Evolutionary conservation across 164 flowering plant genomes (phyloP).

Genomic region (Vitis rotundifolia): DNA sequence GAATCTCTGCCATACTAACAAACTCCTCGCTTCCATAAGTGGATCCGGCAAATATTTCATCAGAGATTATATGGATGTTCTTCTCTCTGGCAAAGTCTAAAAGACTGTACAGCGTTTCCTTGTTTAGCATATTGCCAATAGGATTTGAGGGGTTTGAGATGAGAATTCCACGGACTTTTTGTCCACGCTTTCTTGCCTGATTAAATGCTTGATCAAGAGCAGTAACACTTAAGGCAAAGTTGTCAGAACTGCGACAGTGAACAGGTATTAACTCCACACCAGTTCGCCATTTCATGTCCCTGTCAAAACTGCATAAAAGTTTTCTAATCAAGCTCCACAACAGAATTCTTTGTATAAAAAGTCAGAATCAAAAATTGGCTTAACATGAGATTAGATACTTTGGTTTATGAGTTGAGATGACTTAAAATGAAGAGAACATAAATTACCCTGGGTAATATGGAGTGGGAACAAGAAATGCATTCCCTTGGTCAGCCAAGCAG

Average conservation of each 20-base stretch:
- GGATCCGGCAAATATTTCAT: constrained; percentile 80
- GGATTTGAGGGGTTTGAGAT: constrained; percentile 86
- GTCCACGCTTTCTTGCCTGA: constrained; percentile 58
- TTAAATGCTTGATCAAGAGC: constrained; percentile 71
- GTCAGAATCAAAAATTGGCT: background rate
- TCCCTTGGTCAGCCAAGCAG: constrained; percentile 72
- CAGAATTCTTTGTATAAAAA: background rate
- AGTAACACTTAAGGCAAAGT: constrained; percentile 48
- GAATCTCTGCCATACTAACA: constrained; percentile 69
- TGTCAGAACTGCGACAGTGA: constrained; percentile 66
- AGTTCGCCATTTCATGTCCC: constrained; percentile 65
- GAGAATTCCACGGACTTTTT: constrained; percentile 64
- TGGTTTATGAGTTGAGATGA: background rate
- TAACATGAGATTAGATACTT: background rate
- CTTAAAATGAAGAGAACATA: background rate
- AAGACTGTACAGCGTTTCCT: constrained; percentile 44
- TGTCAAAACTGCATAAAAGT: constrained; percentile 60
- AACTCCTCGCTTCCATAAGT: constrained; percentile 49
- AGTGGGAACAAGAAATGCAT: constrained; percentile 67
- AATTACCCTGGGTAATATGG: constrained; percentile 78
- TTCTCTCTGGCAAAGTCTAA: constrained; percentile 68
- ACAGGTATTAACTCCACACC: constrained; percentile 79
- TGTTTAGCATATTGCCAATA: constrained; percentile 51
- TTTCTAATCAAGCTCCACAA: constrained; percentile 10
- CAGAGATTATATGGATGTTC: constrained; percentile 74